Conservation (phyloP, 1,139 yeast genomes). For the Kodamaea suecica region DNA sequence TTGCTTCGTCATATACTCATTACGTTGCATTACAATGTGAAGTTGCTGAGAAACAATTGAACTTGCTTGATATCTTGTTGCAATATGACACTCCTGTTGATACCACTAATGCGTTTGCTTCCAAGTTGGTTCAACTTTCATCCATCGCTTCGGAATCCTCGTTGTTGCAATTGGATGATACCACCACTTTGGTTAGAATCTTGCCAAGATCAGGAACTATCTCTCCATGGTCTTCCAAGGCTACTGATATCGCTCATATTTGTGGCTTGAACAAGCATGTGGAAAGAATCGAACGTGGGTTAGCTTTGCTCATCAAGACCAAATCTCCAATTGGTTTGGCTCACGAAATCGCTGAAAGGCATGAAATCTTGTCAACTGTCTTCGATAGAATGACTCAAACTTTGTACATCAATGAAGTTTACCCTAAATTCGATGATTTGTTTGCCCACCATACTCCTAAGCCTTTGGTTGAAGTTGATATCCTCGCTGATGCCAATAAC, state of each 20-base stretch:
- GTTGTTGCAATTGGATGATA: conserved; percentile 35
- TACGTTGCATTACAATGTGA: conserved; percentile 59
- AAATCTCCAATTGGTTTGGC: conserved; percentile 59
- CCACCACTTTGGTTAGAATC: conserved; percentile 65
- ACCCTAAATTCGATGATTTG: conserved; percentile 66
- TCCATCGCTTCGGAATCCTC: conserved; percentile 24
- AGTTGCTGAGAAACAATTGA: conserved; percentile 30
- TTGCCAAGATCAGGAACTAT: conserved; percentile 95
- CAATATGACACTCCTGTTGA: conserved; percentile 74
- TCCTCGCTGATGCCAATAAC: conserved; percentile 58
- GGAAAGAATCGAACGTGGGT: conserved; percentile 88
- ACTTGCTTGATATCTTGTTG: conserved; percentile 61
- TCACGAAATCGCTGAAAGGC: conserved; percentile 42
- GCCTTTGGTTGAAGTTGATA: conserved; percentile 77
- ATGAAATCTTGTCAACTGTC: conserved; percentile 59
- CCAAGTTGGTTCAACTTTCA: conserved; percentile 38
- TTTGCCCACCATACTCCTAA: conserved; percentile 80
- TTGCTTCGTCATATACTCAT: conserved; percentile 77
- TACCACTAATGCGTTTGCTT: conserved; percentile 44
- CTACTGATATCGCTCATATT: conserved; percentile 87
- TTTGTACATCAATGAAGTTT: conserved; percentile 46
- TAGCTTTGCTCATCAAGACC: conserved; percentile 67
- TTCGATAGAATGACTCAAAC: conserved; percentile 96
- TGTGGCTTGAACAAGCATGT: conserved; percentile 75
- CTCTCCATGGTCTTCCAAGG: conserved; percentile 99